phyloP scores from a whole-genome alignment of 441 rosid species.

The Kokia cookei region DNA sequence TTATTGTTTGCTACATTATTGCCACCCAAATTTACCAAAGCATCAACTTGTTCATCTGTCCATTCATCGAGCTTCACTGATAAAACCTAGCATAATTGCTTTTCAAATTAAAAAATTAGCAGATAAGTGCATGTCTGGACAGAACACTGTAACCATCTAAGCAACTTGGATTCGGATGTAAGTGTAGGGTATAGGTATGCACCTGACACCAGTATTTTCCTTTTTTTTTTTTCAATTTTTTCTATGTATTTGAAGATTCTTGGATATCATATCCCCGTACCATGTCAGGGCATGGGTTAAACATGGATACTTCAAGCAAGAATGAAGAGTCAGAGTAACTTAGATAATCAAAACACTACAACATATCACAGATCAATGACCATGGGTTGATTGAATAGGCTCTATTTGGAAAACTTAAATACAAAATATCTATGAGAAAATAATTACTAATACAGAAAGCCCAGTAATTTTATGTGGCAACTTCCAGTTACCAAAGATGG shows the following conservation, averaged over 20 bases:
- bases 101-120: slow-evolving; percentile 7
- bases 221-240: no score
- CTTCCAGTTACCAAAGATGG: not conserved
- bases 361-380: not conserved
- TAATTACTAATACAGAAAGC: not conserved
- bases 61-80: slow-evolving; percentile 93
- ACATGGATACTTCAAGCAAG: not conserved
- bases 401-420: not conserved
- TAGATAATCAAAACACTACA: not conserved
- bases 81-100: slow-evolving; percentile 50
- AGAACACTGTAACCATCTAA: not conserved
- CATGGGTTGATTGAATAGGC: not conserved
- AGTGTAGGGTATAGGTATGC: no score
- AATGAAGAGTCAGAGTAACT: not conserved
- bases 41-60: slow-evolving; percentile 90
- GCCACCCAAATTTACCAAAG: slow-evolving; percentile 63
- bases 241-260: no score
- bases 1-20: slow-evolving; percentile 62
- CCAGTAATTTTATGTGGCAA: not conserved
- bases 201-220: no score
- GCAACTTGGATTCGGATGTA: not conserved
- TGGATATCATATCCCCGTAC: no score
- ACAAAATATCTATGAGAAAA: not conserved
- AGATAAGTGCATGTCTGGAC: not conserved
- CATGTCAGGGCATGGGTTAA: no score